These are phyloP conservation scores for Leccinum subatratum DNA, from an alignment of 1,284 basidiomycete genomes.

Conservation along the genomic window DNA sequence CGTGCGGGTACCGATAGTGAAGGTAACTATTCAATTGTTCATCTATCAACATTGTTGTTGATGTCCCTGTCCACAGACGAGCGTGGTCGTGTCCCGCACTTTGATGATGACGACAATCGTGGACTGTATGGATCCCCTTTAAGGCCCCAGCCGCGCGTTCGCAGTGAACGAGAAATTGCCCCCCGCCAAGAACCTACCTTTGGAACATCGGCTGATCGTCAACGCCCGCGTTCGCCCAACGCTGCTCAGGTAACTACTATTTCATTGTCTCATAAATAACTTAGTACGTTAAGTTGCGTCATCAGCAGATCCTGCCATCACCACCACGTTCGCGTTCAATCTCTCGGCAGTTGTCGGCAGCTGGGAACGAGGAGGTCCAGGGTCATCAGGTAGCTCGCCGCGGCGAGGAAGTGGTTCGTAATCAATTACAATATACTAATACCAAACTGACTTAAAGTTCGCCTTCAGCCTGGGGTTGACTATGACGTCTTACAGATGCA, in stretches of 20 bases:
- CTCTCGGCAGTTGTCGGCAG: not conserved
- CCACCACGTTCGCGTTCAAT: not conserved
- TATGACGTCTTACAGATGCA: not conserved
- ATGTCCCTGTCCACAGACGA: no score
- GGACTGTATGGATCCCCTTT: not conserved
- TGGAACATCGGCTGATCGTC: not conserved
- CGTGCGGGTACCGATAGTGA: no score
- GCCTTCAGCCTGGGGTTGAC: not conserved
- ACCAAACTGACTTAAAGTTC: not conserved
- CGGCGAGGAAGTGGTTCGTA: not conserved
- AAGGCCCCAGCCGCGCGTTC: not conserved
- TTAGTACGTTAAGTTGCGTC: not conserved
- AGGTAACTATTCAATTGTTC: no score
- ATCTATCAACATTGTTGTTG: no score
- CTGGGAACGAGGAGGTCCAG: not conserved
- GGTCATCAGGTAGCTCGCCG: not conserved
- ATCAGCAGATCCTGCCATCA: not conserved
- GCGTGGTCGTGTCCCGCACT: no score
- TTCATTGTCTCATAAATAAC: not conserved
- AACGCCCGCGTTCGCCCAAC: not conserved
- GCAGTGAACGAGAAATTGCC: not conserved
- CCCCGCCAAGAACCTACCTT: not conserved
- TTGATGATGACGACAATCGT: not conserved
- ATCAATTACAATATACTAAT: not conserved
- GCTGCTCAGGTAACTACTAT: not conserved